These are phyloP conservation scores for Ogataea hybrid DNA, from an alignment of 1,139 yeast species.

Conservation along the genomic window DNA sequence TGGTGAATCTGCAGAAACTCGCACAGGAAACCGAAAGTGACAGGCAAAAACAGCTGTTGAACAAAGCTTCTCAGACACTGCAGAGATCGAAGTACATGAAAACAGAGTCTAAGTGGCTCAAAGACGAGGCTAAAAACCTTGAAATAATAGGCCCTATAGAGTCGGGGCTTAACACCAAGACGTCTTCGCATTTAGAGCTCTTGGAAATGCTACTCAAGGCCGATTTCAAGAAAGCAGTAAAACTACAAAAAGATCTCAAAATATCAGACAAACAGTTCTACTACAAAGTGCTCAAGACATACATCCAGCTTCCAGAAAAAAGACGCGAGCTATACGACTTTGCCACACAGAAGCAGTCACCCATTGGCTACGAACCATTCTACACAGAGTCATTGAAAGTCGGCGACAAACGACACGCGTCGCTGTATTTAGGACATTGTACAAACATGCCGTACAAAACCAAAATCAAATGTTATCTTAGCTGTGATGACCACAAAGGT, in stretches of 20 bases:
- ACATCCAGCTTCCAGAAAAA: slow-evolving; percentile 49
- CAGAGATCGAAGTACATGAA: slow-evolving; percentile 31
- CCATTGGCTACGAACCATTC: slow-evolving; percentile 72
- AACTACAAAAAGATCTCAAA: slow-evolving; percentile 59
- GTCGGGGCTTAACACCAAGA: slow-evolving; percentile 42
- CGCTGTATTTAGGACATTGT: slow-evolving; percentile 38
- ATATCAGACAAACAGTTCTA: slow-evolving; percentile 64
- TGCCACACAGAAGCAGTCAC: slow-evolving; percentile 49
- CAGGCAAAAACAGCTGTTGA: slow-evolving; percentile 13
- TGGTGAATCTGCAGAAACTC: slow-evolving; percentile 35
- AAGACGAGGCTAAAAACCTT: slow-evolving; percentile 17
- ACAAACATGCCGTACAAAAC: slow-evolving; percentile 37
- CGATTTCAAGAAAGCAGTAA: slow-evolving; percentile 58
- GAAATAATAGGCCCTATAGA: slow-evolving; percentile 23
- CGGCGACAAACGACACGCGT: slow-evolving; percentile 46
- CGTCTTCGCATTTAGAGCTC: slow-evolving; percentile 57
- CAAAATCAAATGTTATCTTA: slow-evolving; percentile 48
- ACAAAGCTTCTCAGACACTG: slow-evolving; percentile 19
- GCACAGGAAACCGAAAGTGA: slow-evolving; percentile 9
- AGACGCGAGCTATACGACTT: slow-evolving; percentile 58
- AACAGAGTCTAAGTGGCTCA: slow-evolving; percentile 19
- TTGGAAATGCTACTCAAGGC: slow-evolving; percentile 51
- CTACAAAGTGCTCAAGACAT: slow-evolving; percentile 56
- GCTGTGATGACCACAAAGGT: slow-evolving; percentile 49
- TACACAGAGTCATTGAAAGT: slow-evolving; percentile 50